These are phyloP conservation scores for Hypoxylon sp. DNA, from an alignment of 2,329 filamentous ascomycete genomes.

Conservation along the genomic window DNA sequence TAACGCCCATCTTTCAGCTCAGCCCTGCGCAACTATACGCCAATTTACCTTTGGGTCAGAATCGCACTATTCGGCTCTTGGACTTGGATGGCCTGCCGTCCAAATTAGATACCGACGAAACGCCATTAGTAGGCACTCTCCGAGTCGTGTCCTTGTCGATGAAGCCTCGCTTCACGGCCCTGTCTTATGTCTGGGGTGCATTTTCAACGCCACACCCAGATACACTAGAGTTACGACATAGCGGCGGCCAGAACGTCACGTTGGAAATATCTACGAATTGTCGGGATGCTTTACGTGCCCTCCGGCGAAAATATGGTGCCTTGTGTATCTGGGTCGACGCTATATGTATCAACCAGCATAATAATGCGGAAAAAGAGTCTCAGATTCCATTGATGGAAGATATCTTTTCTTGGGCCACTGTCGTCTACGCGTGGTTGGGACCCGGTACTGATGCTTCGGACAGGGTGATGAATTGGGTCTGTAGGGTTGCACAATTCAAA, in stretches of 20 bases:
- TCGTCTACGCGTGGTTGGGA: conserved; percentile 4
- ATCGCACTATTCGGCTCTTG: conserved; percentile 2
- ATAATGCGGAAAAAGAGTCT: conserved; percentile 1
- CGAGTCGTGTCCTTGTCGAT: neutral
- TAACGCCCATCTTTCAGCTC: neutral
- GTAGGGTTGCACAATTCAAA: neutral
- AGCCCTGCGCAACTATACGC: neutral
- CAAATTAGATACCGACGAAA: neutral
- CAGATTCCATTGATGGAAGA: conserved; percentile 10
- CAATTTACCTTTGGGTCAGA: neutral
- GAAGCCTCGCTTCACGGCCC: conserved; percentile 2
- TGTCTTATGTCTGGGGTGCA: conserved; percentile 16
- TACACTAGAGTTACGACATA: neutral
- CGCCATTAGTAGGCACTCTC: neutral
- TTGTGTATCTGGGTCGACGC: conserved; percentile 11
- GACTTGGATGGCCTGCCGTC: neutral
- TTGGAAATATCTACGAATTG: conserved; percentile 9
- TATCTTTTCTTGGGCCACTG: conserved; percentile 8
- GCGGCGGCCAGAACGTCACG: neutral
- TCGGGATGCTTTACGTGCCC: neutral
- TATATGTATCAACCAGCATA: conserved; percentile 8
- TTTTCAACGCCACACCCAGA: neutral
- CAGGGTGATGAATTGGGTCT: neutral
- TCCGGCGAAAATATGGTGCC: neutral
- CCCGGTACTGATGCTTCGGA: neutral